phyloP scores from a whole-genome alignment of 805 yeast genomes.

The Debaryomyces tyrocola region DNA sequence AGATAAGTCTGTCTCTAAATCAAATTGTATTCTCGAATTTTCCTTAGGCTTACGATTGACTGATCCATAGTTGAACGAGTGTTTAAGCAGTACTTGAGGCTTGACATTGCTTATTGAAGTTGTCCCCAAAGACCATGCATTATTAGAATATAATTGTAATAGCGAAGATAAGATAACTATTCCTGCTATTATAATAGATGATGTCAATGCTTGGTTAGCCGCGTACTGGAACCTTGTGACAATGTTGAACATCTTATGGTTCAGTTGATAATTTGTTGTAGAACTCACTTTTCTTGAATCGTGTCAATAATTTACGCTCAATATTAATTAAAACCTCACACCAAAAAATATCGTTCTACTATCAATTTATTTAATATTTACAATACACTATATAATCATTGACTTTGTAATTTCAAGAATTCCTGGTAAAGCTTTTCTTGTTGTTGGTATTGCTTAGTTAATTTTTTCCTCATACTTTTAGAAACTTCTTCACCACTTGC shows the following conservation, averaged over 20 bases:
- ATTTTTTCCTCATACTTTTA: constrained; percentile 83
- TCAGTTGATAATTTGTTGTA: too few species aligned
- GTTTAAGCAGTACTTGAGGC: constrained; percentile 45
- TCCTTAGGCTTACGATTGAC: constrained; percentile 68
- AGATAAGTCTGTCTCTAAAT: constrained; percentile 69
- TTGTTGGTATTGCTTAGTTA: constrained; percentile 70
- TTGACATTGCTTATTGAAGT: constrained; percentile 35
- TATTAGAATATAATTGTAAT: constrained; percentile 45
- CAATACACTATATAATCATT: neutral
- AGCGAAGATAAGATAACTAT: constrained; percentile 50
- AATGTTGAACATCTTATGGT: constrained; percentile 30
- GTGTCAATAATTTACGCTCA: constrained; percentile 1
- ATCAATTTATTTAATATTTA: neutral
- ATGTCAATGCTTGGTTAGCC: constrained; percentile 55
- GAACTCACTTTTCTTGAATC: neutral
- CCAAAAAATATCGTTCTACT: neutral
- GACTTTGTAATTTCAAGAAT: constrained; percentile 32
- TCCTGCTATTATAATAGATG: constrained; percentile 46
- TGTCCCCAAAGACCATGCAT: constrained; percentile 45
- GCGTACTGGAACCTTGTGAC: constrained; percentile 45
- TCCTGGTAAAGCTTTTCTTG: constrained; percentile 83
- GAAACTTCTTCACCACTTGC: constrained; percentile 78
- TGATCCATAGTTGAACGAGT: constrained; percentile 69
- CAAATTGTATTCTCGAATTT: constrained; percentile 69
- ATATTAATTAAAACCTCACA: neutral